Base-by-base conservation (phyloP, 139 green algal species). In the Chlamydomonas eustigma region DNA sequence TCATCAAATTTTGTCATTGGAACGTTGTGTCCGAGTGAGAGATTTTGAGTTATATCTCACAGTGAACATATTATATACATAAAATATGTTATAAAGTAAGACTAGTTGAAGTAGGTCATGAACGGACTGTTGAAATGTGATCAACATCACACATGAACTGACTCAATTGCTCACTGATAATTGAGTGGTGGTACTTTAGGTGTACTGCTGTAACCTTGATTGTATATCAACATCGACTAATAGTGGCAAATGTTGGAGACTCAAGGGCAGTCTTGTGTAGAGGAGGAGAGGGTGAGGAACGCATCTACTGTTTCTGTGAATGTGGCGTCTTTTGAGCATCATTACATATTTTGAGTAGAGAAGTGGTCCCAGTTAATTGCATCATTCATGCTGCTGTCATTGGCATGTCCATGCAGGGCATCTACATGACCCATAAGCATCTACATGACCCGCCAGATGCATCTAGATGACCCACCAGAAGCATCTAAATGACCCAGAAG, bases 181-280 rank as follows among this genome's bases (percentile, higher is more conserved):
- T 58, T 12, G 12, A 18, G 44, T 58, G 44, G 44, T 58, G 12
- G 44, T 32, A n/a, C 2, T 80, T 69, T 63, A 83, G 84, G 74
- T 97, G 89, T 79, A 97, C 93, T 28, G 93, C 89, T 5, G 91
- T 95, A 4, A 94, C 89, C 8, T 91, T 89, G 0, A 81, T 97
- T 30, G 65, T 96, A 37, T 50, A 93, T 25, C 86, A 84, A 2
- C 75, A 91, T 24, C 79, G 81, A 5, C 83, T 98, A 64, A 70
- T 93, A 25, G 81, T 97, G 18, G 95, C 92, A n/a, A 96, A 99
- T 70, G 91, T 95, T 18, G 95, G 95, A 1, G 95, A 99, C 83
- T 96, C 88, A 0, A 78, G 94, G 1, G 91, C 91, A 8, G 92
- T 98, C 22, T 83, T 98, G 39, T 89, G 83, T 38, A 75, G 88